Conservation (phyloP, 352 stramenopile genomes). For the Blastocystis sp. region DNA sequence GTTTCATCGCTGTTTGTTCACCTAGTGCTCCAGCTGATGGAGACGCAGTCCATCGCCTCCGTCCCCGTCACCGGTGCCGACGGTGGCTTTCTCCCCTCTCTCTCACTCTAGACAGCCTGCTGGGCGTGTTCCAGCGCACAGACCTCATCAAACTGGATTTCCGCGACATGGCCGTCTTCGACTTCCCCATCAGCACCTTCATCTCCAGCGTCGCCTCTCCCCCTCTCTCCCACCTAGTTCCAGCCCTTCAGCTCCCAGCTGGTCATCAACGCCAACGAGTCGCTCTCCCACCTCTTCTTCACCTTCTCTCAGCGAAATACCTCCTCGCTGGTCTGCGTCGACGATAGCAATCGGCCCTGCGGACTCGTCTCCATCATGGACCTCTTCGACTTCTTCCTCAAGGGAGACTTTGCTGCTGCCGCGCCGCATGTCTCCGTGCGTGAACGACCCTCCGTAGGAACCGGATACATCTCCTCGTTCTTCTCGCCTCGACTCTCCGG, state of each 20-base stretch:
- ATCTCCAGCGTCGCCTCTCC: slow-evolving; percentile 16
- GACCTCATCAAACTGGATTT: slow-evolving; percentile 55
- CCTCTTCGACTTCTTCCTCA: slow-evolving; percentile 50
- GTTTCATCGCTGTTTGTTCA: not conserved
- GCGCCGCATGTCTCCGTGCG: not conserved
- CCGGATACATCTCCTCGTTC: not conserved
- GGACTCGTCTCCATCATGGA: slow-evolving; percentile 39
- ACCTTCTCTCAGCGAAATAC: slow-evolving; percentile 44
- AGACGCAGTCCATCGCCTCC: slow-evolving; percentile 6
- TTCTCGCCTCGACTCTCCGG: not conserved
- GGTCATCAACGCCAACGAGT: slow-evolving; percentile 25
- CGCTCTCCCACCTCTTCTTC: slow-evolving; percentile 36
- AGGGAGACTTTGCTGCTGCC: slow-evolving; percentile 3
- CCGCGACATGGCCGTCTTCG: slow-evolving; percentile 30
- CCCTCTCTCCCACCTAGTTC: not conserved
- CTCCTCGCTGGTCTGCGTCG: slow-evolving; percentile 22
- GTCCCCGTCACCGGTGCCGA: slow-evolving; percentile 23
- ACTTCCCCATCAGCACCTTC: slow-evolving; percentile 43
- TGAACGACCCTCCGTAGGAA: not conserved
- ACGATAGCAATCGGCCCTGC: slow-evolving; percentile 14
- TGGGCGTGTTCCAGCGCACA: slow-evolving; percentile 31
- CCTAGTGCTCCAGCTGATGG: slow-evolving; percentile 46
- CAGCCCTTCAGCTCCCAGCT: slow-evolving; percentile 41
- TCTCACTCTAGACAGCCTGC: slow-evolving; percentile 2
- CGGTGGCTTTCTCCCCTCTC: not conserved